These are phyloP conservation scores for Yamadazyma philogaea DNA, from an alignment of 805 yeast species.

Conservation along the genomic window DNA sequence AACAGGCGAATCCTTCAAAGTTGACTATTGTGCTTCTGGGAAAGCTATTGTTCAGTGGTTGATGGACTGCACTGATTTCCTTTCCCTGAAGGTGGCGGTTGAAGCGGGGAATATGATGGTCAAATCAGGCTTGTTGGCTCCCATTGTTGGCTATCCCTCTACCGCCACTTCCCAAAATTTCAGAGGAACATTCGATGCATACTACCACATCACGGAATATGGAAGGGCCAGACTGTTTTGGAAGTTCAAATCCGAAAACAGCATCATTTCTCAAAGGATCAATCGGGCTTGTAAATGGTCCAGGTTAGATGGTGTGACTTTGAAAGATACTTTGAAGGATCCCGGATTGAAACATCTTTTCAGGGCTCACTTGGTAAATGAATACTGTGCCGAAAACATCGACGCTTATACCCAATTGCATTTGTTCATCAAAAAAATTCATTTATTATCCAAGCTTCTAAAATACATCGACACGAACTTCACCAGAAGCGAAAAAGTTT, in stretches of 20 bases:
- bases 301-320: conserved; percentile 1
- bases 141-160: conserved; percentile 5
- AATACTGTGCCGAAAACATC: conserved; percentile 72
- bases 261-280: background rate
- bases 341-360: conserved; percentile 75
- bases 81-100: conserved; percentile 50
- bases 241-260: background rate
- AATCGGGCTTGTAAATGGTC: background rate
- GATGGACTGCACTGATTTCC: conserved; percentile 80
- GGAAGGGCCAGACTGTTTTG: conserved; percentile 8
- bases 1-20: conserved; percentile 6
- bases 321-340: conserved; percentile 50
- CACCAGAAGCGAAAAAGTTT: background rate
- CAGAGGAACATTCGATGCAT: conserved; percentile 2
- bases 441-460: conserved; percentile 12
- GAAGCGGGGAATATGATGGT: conserved; percentile 51
- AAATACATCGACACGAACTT: conserved; percentile 7
- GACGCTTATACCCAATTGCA: conserved; percentile 63
- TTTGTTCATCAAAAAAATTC: conserved; percentile 48
- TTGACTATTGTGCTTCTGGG: conserved; percentile 60
- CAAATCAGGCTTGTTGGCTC: conserved; percentile 1
- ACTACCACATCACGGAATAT: conserved; percentile 7
- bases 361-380: conserved; percentile 59
- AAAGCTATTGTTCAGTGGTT: conserved; percentile 84
- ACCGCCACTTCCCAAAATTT: background rate